Evolutionary conservation across 306 rosid species (phyloP).

Genomic region (Dryas drummondii): DNA sequence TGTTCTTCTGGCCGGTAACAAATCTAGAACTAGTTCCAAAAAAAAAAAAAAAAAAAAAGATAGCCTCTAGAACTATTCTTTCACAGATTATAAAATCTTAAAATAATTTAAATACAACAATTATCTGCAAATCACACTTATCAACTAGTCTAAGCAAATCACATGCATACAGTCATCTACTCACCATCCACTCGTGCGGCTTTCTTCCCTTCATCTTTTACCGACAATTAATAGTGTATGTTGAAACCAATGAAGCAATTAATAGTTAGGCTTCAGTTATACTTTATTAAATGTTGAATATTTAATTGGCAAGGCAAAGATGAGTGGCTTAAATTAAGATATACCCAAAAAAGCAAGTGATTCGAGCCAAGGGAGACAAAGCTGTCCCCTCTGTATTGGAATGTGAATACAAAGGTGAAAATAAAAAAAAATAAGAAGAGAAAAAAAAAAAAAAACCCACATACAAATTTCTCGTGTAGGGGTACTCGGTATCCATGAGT

Average conservation of each 20-base stretch:
- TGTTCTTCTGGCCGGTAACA: too few species aligned
- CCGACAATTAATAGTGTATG: background rate
- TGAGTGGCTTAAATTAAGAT: background rate
- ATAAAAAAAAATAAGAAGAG: background rate
- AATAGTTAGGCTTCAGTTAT: background rate
- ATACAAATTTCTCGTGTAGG: slow-evolving; percentile 39
- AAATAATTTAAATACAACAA: too few species aligned
- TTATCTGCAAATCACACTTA: too few species aligned
- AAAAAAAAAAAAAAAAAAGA: too few species aligned
- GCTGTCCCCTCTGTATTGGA: slow-evolving; percentile 76
- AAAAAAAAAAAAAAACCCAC: slow-evolving; percentile 4
- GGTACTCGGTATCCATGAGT: slow-evolving; percentile 59
- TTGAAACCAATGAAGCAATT: slow-evolving; percentile 12
- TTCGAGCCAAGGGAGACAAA: slow-evolving; percentile 67
- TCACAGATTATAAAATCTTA: too few species aligned
- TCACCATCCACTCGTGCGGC: too few species aligned
- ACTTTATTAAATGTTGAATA: too few species aligned
- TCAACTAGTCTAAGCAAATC: too few species aligned
- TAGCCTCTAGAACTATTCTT: too few species aligned
- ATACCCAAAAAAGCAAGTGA: slow-evolving; percentile 25
- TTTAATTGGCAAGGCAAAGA: slow-evolving; percentile 16
- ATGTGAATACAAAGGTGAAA: slow-evolving; percentile 51
- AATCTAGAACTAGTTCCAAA: too few species aligned
- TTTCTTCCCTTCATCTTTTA: background rate
- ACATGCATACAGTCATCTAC: too few species aligned